These are phyloP conservation scores for Penicillium paneum DNA, from an alignment of 2,329 filamentous ascomycete genomes.

Conservation along the genomic window DNA sequence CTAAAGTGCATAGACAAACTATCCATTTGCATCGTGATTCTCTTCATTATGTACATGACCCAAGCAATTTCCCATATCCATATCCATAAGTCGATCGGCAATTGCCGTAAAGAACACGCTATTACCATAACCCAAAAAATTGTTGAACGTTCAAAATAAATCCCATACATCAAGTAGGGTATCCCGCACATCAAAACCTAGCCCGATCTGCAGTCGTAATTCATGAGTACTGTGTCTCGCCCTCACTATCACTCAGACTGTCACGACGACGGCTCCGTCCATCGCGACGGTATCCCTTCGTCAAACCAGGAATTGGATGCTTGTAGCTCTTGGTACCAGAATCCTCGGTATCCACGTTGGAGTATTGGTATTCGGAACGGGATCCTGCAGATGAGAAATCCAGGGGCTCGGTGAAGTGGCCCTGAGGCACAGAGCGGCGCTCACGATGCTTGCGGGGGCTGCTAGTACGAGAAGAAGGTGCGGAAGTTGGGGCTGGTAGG, in stretches of 20 bases:
- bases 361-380: slow-evolving; percentile 42
- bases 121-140: slow-evolving; percentile 1
- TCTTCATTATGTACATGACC: slow-evolving; percentile 12
- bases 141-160: slow-evolving; percentile 2
- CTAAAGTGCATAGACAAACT: not conserved
- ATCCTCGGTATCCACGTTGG: slow-evolving; percentile 41
- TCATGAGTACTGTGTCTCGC: slow-evolving; percentile 33
- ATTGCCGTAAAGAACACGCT: not conserved
- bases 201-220: not conserved
- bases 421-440: slow-evolving; percentile 31
- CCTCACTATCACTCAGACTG: slow-evolving; percentile 55
- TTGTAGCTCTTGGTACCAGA: slow-evolving; percentile 55
- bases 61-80: slow-evolving; percentile 7
- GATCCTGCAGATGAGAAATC: slow-evolving; percentile 42
- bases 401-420: slow-evolving; percentile 44
- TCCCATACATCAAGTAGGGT: not conserved
- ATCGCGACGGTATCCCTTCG: slow-evolving; percentile 42
- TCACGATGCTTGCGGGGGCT: slow-evolving; percentile 37
- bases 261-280: slow-evolving; percentile 47
- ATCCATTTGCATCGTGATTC: slow-evolving; percentile 1
- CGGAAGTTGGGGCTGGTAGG: slow-evolving; percentile 18
- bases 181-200: not conserved
- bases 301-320: slow-evolving; percentile 56
- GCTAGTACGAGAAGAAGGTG: slow-evolving; percentile 33
- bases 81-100: slow-evolving; percentile 4